Evolutionary conservation across 768 basidiomycete genomes (phyloP), one percentile per base, ranked within the genome.

Genomic region (Terana coerulea): DNA sequence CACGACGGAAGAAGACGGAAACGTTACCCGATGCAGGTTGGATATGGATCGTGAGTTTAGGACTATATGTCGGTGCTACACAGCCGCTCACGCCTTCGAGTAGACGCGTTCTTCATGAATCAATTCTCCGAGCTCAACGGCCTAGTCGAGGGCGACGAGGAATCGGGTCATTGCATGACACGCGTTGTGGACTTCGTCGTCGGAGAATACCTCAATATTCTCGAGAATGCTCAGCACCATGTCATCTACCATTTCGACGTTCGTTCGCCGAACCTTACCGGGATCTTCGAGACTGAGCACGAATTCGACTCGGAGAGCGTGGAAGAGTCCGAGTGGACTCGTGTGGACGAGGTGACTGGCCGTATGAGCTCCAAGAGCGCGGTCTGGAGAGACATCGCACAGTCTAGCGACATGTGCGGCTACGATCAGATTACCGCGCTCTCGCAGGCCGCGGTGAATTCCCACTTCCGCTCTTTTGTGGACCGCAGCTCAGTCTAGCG

Each of bases 381-480:
- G 1, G 35, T 19, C 26, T 55, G 54, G 57, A 47, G 44, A n/a
- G 52, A 53, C 12, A 54, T 62, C 39, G 45, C 47, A 12, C 28
- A 55, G 30, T 46, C 49, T 30, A 52, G 52, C 22, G 51, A 60
- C 33, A 55, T 62, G 52, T 46, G 34, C 43, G 60, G 56, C 47
- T 64, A 58, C 50, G 64, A 66, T 49, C 47, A 54, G 37, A 51
- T 66, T 50, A 56, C 54, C n/a, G 54, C 63, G 3, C 47, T 66
- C 29, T 55, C 61, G 10, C 63, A 64, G 34, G 48, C 45, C 4
- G 59, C 60, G 8, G 52, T 66, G 55, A 61, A 64, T 45, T 36
- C 53, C 12, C 51, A 60, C 33, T 60, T 63, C 49, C 36, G 39
- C 14, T 48, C 47, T 7, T 54, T 42, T 63, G 55, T 47, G 31